Percentiles rank a stretch among this genome's conserved stretches.
Evolutionary conservation across 2,329 filamentous ascomycete genomes (phyloP).

Genomic region (Penicillium sp.): DNA sequence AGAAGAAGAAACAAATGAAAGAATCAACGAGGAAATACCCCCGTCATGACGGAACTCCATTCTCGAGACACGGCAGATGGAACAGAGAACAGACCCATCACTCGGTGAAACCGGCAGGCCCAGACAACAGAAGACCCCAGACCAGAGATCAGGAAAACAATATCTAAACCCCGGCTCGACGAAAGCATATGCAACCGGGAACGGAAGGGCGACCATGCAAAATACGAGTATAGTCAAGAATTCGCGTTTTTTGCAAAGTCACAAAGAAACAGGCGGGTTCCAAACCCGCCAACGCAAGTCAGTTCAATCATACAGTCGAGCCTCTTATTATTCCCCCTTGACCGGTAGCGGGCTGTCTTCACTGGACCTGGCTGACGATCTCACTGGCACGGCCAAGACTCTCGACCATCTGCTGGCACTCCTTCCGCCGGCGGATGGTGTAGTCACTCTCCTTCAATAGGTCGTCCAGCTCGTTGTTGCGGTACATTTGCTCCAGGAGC

Average conservation of each 20-base stretch:
- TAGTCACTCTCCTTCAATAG: conserved; percentile 98
- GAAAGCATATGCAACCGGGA: conserved; percentile 1
- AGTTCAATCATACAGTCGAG: conserved; percentile 21
- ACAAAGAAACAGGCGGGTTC: conserved; percentile 13
- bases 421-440: conserved; percentile 89
- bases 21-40: conserved; percentile 1
- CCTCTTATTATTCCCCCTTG: conserved; percentile 3
- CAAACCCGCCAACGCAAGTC: conserved; percentile 19
- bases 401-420: conserved; percentile 99
- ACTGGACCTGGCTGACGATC: conserved; percentile 81
- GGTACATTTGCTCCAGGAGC: conserved; percentile 96
- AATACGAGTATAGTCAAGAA: conserved; percentile 18
- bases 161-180: neutral
- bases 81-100: too few species aligned
- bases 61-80: too few species aligned
- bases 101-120: neutral
- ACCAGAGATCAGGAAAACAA: conserved; percentile 8
- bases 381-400: conserved; percentile 84
- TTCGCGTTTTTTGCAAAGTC: conserved; percentile 16
- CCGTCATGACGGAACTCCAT: conserved; percentile 6
- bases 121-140: conserved; percentile 2
- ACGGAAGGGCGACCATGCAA: conserved; percentile 3
- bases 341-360: conserved; percentile 12
- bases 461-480: conserved; percentile 83
- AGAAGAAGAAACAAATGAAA: too few species aligned